Conservation (phyloP, 2,329 filamentous ascomycete species). For the Sclerotinia nivalis region DNA sequence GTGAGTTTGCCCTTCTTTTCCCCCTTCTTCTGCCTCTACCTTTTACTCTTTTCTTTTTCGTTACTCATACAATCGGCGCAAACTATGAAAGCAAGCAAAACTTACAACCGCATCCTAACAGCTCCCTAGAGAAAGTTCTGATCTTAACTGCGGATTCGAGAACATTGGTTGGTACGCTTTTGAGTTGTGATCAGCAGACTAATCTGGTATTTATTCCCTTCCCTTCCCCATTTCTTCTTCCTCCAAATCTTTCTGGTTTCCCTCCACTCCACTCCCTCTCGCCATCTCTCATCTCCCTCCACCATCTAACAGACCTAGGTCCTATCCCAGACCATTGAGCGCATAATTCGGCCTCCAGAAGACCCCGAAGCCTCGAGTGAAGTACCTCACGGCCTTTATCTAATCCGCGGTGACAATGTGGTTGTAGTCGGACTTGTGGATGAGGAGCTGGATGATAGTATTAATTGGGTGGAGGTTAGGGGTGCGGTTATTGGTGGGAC, state of each 20-base stretch:
- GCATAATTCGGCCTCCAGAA: slow-evolving; percentile 83
- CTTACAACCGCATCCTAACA: slow-evolving; percentile 43
- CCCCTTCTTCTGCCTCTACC: slow-evolving; percentile 5
- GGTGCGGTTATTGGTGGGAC: slow-evolving; percentile 81
- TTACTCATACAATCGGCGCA: neutral
- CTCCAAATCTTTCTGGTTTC: no score
- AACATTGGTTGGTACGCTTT: slow-evolving; percentile 77
- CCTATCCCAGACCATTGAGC: slow-evolving; percentile 78
- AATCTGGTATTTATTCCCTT: slow-evolving; percentile 62
- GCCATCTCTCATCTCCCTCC: neutral
- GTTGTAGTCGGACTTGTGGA: slow-evolving; percentile 87
- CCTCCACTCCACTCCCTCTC: neutral
- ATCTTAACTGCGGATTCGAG: slow-evolving; percentile 92
- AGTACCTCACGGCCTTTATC: slow-evolving; percentile 82
- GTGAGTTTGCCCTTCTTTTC: slow-evolving; percentile 42
- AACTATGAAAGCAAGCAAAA: slow-evolving; percentile 27
- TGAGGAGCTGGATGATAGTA: slow-evolving; percentile 82
- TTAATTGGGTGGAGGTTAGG: slow-evolving; percentile 90
- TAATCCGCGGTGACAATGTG: slow-evolving; percentile 93
- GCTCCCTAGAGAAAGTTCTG: slow-evolving; percentile 75
- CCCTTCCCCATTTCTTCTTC: no score
- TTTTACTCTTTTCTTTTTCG: neutral
- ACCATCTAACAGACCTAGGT: slow-evolving; percentile 53
- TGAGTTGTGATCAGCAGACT: slow-evolving; percentile 86
- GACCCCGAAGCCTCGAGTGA: slow-evolving; percentile 79